Conservation (phyloP, 2,329 filamentous ascomycete species). For the Penicillium sp. region DNA sequence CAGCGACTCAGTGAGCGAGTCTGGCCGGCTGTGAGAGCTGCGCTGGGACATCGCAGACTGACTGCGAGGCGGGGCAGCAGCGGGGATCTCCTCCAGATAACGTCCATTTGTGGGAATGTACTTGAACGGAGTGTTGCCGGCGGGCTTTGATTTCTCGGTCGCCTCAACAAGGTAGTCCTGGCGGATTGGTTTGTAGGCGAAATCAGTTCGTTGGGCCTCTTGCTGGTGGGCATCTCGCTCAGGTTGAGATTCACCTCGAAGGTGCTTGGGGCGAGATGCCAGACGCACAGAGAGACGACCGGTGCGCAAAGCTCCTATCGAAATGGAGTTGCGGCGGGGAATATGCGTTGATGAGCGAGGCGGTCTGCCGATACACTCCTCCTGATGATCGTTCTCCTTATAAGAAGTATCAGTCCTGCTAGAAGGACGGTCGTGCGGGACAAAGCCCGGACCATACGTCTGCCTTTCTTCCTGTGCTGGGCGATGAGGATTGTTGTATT, state of each 20-base stretch:
- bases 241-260: conserved; percentile 8
- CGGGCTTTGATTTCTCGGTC: conserved; percentile 17
- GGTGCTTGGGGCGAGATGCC: conserved; percentile 22
- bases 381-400: conserved; percentile 1
- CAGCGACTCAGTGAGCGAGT: conserved; percentile 12
- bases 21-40: conserved; percentile 5
- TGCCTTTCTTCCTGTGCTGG: conserved; percentile 11
- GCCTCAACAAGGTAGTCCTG: conserved; percentile 34
- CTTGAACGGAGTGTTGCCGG: conserved; percentile 25
- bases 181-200: conserved; percentile 36
- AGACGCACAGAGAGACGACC: conserved; percentile 32
- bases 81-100: conserved; percentile 26
- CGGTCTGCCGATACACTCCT: conserved; percentile 11
- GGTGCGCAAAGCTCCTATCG: conserved; percentile 23
- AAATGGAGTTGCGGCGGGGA: conserved; percentile 20
- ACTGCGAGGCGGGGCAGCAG: conserved; percentile 7
- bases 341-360: not conserved
- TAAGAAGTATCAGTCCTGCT: not conserved
- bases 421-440: conserved; percentile 21
- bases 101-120: conserved; percentile 33
- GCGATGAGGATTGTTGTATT: conserved; percentile 31
- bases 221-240: conserved; percentile 9
- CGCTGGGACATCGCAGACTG: conserved; percentile 16
- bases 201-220: conserved; percentile 21
- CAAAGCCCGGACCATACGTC: conserved; percentile 31